A percentile compares a stretch with the other conserved stretches of the same genome.
Conservation (phyloP, 305 asterid species). For the Solanum chacoense region DNA sequence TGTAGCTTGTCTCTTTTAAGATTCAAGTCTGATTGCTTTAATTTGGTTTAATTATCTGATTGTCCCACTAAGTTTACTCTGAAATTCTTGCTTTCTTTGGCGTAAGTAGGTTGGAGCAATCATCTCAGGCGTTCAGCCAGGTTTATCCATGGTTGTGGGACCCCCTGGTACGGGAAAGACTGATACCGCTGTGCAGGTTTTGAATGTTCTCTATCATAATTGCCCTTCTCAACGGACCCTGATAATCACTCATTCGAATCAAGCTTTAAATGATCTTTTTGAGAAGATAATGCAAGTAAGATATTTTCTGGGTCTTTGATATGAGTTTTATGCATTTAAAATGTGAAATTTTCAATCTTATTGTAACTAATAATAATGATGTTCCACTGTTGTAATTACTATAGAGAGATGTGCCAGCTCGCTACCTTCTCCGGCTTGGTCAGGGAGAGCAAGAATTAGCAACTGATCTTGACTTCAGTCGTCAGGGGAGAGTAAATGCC, state of each 20-base stretch:
- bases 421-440: slow-evolving; percentile 96
- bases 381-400: not conserved
- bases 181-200: slow-evolving; percentile 92
- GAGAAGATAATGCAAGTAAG: slow-evolving; percentile 98
- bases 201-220: slow-evolving; percentile 92
- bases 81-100: not conserved
- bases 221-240: slow-evolving; percentile 98
- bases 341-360: not conserved
- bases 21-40: not conserved
- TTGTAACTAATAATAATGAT: not conserved
- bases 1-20: not conserved
- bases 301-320: not conserved
- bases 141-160: slow-evolving; percentile 96
- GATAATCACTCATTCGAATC: slow-evolving; percentile 97
- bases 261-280: slow-evolving; percentile 92
- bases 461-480: slow-evolving; percentile 95
- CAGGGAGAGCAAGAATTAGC: slow-evolving; percentile 99
- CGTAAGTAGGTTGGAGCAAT: slow-evolving; percentile 71
- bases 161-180: slow-evolving; percentile 99
- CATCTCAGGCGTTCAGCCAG: slow-evolving; percentile 90
- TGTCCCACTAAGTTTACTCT: not conserved
- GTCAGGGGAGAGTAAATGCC: slow-evolving; percentile 99
- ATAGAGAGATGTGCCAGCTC: slow-evolving; percentile 98
- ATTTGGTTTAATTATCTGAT: not conserved
- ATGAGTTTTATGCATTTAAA: not conserved